Evolutionary conservation across 331 rosid species (phyloP).

Genomic region (Phaseolus coccineus): DNA sequence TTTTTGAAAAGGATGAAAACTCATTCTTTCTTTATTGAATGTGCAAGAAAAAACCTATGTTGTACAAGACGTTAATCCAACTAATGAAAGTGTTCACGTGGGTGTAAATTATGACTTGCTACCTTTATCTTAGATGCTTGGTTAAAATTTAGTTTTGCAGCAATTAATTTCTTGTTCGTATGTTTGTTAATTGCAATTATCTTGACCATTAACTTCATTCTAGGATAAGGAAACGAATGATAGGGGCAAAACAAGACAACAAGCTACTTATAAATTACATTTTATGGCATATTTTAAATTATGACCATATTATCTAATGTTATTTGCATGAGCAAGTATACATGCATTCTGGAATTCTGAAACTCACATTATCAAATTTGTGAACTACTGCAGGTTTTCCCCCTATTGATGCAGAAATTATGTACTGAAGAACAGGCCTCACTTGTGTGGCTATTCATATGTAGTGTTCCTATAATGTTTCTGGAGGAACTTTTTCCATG

Average conservation of each 20-base stretch:
- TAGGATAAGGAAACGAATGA: neutral
- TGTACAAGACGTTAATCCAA: neutral
- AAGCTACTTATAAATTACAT: slow-evolving; percentile 8
- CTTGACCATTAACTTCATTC: slow-evolving; percentile 6
- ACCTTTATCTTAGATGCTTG: slow-evolving; percentile 23
- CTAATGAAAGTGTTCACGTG: neutral
- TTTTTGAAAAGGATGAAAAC: neutral
- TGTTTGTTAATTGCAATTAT: neutral
- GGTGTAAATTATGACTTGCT: slow-evolving; percentile 4
- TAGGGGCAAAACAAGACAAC: slow-evolving; percentile 21
- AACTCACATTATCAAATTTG: slow-evolving; percentile 18
- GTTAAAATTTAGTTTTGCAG: slow-evolving; percentile 17
- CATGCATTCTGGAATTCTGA: slow-evolving; percentile 33
- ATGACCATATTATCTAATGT: slow-evolving; percentile 23
- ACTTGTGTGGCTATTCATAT: slow-evolving; percentile 88
- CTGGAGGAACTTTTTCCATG: slow-evolving; percentile 83
- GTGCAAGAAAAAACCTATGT: neutral
- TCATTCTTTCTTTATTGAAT: neutral
- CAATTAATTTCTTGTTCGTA: slow-evolving; percentile 5
- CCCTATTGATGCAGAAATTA: slow-evolving; percentile 72
- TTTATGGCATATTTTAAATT: neutral
- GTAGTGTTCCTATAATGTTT: slow-evolving; percentile 79
- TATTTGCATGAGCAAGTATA: slow-evolving; percentile 18
- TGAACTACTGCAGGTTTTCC: slow-evolving; percentile 73
- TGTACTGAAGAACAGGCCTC: slow-evolving; percentile 74